These are phyloP conservation scores for Candida anglica DNA, from an alignment of 805 yeast species.

Conservation along the genomic window DNA sequence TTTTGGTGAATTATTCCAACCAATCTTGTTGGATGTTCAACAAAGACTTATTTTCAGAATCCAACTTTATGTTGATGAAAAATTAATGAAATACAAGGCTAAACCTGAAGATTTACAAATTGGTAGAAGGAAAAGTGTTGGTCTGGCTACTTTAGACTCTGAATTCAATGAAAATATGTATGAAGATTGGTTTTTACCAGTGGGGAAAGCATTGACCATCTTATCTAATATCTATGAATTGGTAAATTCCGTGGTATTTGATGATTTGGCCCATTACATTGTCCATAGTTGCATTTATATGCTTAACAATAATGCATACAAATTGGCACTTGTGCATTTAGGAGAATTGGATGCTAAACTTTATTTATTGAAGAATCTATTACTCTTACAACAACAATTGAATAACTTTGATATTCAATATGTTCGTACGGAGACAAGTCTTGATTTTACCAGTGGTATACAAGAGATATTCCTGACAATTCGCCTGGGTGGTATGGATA, in stretches of 20 bases:
- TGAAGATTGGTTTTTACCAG: conserved; percentile 63
- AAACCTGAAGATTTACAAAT: conserved; percentile 60
- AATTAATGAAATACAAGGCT: conserved; percentile 64
- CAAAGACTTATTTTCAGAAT: conserved; percentile 75
- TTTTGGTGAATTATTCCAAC: conserved; percentile 60
- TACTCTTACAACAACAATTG: conserved; percentile 66
- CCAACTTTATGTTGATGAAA: conserved; percentile 67
- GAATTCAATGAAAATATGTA: conserved; percentile 36
- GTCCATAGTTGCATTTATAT: conserved; percentile 74
- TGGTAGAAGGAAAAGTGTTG: conserved; percentile 1
- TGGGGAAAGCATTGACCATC: conserved; percentile 62
- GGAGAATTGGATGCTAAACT: conserved; percentile 59
- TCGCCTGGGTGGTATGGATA: conserved; percentile 11
- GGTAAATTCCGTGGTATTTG: conserved; percentile 74
- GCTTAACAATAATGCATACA: conserved; percentile 48
- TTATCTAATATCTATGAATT: conserved; percentile 77
- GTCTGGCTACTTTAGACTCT: conserved; percentile 24
- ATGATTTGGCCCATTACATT: conserved; percentile 82
- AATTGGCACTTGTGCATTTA: conserved; percentile 38
- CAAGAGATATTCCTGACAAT: conserved; percentile 38
- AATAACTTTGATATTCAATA: conserved; percentile 75
- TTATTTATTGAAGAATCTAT: conserved; percentile 67
- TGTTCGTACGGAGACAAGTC: conserved; percentile 62
- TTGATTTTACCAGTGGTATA: conserved; percentile 77
- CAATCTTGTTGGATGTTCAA: conserved; percentile 74